Conservation (phyloP, 257 asterid genomes). For the Fraxinus americana region DNA sequence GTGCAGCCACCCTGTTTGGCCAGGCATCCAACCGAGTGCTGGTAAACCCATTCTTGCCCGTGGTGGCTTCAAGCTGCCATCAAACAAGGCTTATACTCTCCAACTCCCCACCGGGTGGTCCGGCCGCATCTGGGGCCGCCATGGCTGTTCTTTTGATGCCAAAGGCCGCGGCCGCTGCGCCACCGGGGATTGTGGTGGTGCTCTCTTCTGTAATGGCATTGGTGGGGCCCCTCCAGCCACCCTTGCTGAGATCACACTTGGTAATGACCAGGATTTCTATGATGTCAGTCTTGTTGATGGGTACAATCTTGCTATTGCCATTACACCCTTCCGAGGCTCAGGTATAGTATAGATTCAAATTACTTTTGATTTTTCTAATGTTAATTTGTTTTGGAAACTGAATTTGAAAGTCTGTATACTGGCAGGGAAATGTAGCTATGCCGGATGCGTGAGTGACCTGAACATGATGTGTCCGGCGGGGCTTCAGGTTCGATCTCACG, state of each 20-base stretch:
- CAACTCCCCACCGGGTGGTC: conserved; percentile 79
- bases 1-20: conserved; percentile 55
- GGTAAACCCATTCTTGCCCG: conserved; percentile 68
- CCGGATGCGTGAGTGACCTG: conserved; percentile 88
- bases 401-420: background rate
- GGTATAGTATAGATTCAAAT: conserved; percentile 35
- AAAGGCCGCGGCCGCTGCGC: conserved; percentile 80
- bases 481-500: conserved; percentile 82
- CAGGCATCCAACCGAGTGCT: conserved; percentile 71
- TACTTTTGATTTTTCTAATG: background rate
- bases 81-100: conserved; percentile 57
- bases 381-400: background rate
- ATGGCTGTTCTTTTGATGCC: conserved; percentile 79
- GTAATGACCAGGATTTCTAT: conserved; percentile 78
- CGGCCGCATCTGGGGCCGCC: conserved; percentile 94
- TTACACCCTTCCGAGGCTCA: conserved; percentile 66
- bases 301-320: conserved; percentile 78
- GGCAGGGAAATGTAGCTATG: conserved; percentile 83
- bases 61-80: conserved; percentile 77
- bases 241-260: conserved; percentile 83
- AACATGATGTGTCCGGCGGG: conserved; percentile 93
- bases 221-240: conserved; percentile 96
- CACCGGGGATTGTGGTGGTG: conserved; percentile 93
- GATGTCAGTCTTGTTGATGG: conserved; percentile 98
- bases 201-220: conserved; percentile 74